Conservation (phyloP, 257 asterid species). For the Solanum sejunctum region DNA sequence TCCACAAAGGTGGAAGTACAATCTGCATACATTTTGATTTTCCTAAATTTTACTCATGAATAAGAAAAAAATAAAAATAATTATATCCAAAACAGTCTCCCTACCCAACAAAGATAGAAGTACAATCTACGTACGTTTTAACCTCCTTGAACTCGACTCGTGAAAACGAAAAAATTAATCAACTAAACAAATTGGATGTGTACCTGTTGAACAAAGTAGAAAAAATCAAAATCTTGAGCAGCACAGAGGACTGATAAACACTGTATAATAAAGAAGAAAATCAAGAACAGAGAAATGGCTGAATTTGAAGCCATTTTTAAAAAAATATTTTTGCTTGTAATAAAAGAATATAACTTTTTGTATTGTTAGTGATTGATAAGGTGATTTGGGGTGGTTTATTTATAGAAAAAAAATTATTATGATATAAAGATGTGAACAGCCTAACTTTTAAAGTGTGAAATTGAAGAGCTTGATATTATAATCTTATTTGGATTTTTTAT, state of each 20-base stretch:
- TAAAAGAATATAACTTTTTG: background rate
- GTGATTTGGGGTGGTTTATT: background rate
- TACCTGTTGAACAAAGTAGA: slow-evolving; percentile 82
- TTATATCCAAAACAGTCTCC: background rate
- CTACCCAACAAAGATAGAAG: background rate
- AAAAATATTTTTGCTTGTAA: background rate
- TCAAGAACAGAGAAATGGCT: slow-evolving; percentile 5
- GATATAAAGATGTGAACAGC: background rate
- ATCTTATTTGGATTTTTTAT: background rate
- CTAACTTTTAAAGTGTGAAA: background rate
- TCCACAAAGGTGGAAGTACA: too few relatives aligned
- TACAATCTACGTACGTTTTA: background rate
- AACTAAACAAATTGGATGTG: background rate
- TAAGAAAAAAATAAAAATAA: too few relatives aligned
- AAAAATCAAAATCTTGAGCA: slow-evolving; percentile 62
- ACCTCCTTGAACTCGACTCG: rapidly evolving
- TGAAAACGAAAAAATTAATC: background rate
- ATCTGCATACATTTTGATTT: too few relatives aligned
- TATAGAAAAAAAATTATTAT: background rate
- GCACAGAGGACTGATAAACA: slow-evolving; percentile 11
- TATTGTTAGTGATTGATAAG: background rate
- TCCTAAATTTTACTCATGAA: too few relatives aligned
- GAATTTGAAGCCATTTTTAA: background rate
- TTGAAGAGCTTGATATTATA: background rate
- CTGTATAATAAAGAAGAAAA: slow-evolving; percentile 24